phyloP scores from a whole-genome alignment of 1,139 yeast genomes.

The Ogataea hybrid region DNA sequence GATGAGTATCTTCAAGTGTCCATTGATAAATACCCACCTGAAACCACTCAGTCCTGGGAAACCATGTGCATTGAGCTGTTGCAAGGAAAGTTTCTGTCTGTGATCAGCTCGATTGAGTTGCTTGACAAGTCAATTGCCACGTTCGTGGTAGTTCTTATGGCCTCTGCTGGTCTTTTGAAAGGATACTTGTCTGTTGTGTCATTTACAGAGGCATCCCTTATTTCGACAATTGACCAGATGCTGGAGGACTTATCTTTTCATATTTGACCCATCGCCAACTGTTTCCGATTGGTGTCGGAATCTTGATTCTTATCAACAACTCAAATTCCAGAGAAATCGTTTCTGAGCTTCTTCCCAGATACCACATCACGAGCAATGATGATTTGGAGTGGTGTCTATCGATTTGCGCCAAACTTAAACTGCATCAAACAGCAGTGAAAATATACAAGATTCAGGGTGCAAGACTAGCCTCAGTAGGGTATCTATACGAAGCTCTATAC shows the following conservation, averaged over 20 bases:
- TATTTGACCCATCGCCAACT: slow-evolving; percentile 48
- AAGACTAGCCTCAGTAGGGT: slow-evolving; percentile 31
- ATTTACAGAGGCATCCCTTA: slow-evolving; percentile 28
- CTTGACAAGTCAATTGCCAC: slow-evolving; percentile 71
- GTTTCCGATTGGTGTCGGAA: slow-evolving; percentile 69
- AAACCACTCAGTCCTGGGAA: slow-evolving; percentile 47
- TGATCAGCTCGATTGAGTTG: slow-evolving; percentile 58
- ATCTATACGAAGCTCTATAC: slow-evolving; percentile 60
- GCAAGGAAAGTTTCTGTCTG: slow-evolving; percentile 56
- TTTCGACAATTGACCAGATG: slow-evolving; percentile 59
- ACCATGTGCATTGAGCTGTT: slow-evolving; percentile 59
- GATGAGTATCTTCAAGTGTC: slow-evolving; percentile 40
- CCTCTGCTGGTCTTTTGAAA: slow-evolving; percentile 58
- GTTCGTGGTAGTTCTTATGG: slow-evolving; percentile 59
- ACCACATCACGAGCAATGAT: slow-evolving; percentile 60
- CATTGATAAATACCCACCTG: slow-evolving; percentile 30
- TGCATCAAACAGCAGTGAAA: slow-evolving; percentile 52
- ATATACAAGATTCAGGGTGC: slow-evolving; percentile 35
- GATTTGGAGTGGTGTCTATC: slow-evolving; percentile 81
- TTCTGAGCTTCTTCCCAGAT: slow-evolving; percentile 61
- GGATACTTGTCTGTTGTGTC: slow-evolving; percentile 36
- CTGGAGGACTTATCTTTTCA: slow-evolving; percentile 59
- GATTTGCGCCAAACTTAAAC: slow-evolving; percentile 46
- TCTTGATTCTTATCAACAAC: slow-evolving; percentile 39
- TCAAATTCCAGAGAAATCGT: slow-evolving; percentile 47